A percentile compares a stretch with the other conserved stretches of the same genome.
Evolutionary conservation across 768 basidiomycete genomes (phyloP).

Genomic region (Rhizopogon vesiculosus): DNA sequence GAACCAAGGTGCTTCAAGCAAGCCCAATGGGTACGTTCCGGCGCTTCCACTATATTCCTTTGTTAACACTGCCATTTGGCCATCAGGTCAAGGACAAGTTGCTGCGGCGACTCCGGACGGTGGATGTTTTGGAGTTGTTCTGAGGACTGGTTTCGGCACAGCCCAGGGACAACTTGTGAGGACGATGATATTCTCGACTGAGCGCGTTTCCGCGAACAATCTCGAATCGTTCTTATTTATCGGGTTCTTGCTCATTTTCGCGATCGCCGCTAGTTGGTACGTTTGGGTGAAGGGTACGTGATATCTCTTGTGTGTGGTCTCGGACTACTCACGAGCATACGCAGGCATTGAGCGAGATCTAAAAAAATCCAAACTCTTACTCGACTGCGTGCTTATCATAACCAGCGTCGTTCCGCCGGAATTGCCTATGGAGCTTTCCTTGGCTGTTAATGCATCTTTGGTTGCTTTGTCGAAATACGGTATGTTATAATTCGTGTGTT

Average conservation of each 20-base stretch:
- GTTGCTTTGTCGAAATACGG: constrained; percentile 92
- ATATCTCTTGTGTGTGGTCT: neutral
- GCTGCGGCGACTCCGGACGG: constrained; percentile 76
- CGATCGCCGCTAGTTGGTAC: constrained; percentile 96
- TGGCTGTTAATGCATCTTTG: constrained; percentile 93
- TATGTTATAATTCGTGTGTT: constrained; percentile 32
- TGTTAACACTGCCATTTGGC: neutral
- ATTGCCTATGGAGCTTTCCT: constrained; percentile 93
- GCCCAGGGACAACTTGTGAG: constrained; percentile 95
- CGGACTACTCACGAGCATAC: neutral
- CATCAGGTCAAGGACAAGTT: constrained; percentile 26
- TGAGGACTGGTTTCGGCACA: constrained; percentile 96
- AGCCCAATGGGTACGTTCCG: constrained; percentile 34
- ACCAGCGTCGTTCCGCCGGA: constrained; percentile 98
- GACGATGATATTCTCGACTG: constrained; percentile 99
- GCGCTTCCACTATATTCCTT: constrained; percentile 31
- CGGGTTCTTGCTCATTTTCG: constrained; percentile 95
- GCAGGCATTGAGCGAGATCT: constrained; percentile 86
- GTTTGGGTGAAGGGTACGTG: constrained; percentile 90
- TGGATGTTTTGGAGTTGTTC: constrained; percentile 88
- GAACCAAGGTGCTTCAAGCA: constrained; percentile 95
- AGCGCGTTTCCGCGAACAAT: constrained; percentile 95
- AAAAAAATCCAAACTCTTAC: constrained; percentile 90
- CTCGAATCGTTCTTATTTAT: constrained; percentile 96
- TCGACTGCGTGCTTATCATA: constrained; percentile 95